Conservation (phyloP, 768 basidiomycete genomes). For the Coprinellus micaceus region DNA sequence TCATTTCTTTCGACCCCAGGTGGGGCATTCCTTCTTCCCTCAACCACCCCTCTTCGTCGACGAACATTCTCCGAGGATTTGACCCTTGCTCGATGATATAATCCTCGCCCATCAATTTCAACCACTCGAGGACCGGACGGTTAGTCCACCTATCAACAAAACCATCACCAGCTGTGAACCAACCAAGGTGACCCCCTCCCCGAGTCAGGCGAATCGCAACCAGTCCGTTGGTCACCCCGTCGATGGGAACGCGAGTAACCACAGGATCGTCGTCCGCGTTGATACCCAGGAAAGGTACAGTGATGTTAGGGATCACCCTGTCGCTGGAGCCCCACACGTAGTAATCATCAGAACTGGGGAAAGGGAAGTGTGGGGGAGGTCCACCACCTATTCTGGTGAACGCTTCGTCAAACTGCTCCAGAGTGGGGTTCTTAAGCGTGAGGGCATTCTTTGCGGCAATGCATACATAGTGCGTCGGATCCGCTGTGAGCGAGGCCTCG, state of each 20-base stretch:
- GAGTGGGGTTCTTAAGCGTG: constrained; percentile 47
- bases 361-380: constrained; percentile 52
- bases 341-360: constrained; percentile 43
- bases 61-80: constrained; percentile 30
- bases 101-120: constrained; percentile 54
- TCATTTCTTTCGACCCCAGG: constrained; percentile 57
- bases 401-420: constrained; percentile 56
- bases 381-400: constrained; percentile 71
- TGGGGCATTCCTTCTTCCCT: constrained; percentile 53
- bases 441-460: constrained; percentile 44
- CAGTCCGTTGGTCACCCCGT: constrained; percentile 48
- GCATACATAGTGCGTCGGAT: constrained; percentile 49
- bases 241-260: constrained; percentile 58
- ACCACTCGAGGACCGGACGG: constrained; percentile 71
- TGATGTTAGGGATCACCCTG: constrained; percentile 52
- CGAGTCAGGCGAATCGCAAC: constrained; percentile 60
- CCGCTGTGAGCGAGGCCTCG: constrained; percentile 39
- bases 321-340: constrained; percentile 58
- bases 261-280: constrained; percentile 79
- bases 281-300: constrained; percentile 71
- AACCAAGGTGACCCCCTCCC: constrained; percentile 77
- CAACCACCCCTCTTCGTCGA: constrained; percentile 56
- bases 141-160: constrained; percentile 59
- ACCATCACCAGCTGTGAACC: constrained; percentile 58
- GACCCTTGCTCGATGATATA: constrained; percentile 34